Evolutionary conservation across 2,329 filamentous ascomycete genomes (phyloP).

Genomic region (Samsoniella hepiali): DNA sequence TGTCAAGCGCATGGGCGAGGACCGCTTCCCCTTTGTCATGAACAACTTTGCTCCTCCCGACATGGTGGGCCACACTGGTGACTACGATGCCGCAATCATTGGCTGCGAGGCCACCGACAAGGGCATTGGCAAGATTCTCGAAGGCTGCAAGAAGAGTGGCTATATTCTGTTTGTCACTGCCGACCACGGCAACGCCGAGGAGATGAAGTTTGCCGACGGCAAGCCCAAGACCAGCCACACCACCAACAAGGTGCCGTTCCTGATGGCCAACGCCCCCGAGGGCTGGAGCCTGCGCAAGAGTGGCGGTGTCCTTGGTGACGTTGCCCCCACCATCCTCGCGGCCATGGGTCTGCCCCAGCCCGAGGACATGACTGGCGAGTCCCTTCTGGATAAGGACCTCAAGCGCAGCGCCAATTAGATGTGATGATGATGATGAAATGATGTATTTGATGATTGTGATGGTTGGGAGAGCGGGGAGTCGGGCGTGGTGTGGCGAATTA

Average conservation of each 20-base stretch:
- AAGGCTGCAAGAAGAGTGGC: conserved; percentile 87
- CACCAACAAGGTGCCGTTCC: conserved; percentile 93
- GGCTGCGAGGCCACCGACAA: conserved; percentile 85
- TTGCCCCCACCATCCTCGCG: conserved; percentile 88
- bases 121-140: conserved; percentile 88
- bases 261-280: conserved; percentile 95
- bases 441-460: conserved; percentile 11
- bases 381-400: conserved; percentile 72
- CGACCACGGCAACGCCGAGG: conserved; percentile 97
- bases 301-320: conserved; percentile 90
- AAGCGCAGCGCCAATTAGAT: conserved; percentile 32
- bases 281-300: conserved; percentile 83
- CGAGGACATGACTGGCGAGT: conserved; percentile 86
- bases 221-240: conserved; percentile 98
- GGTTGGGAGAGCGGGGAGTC: conserved; percentile 11
- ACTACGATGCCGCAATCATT: conserved; percentile 89
- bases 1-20: conserved; percentile 77
- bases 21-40: conserved; percentile 95
- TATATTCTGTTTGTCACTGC: conserved; percentile 95
- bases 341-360: conserved; percentile 90
- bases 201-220: conserved; percentile 96
- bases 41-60: conserved; percentile 99
- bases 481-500: conserved; percentile 11
- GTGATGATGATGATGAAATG: conserved; percentile 4
- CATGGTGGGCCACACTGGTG: conserved; percentile 98